A percentile compares a stretch with the other conserved stretches of the same genome.
Evolutionary conservation across 306 rosid species (phyloP).

Genomic region (Vigna radiata): DNA sequence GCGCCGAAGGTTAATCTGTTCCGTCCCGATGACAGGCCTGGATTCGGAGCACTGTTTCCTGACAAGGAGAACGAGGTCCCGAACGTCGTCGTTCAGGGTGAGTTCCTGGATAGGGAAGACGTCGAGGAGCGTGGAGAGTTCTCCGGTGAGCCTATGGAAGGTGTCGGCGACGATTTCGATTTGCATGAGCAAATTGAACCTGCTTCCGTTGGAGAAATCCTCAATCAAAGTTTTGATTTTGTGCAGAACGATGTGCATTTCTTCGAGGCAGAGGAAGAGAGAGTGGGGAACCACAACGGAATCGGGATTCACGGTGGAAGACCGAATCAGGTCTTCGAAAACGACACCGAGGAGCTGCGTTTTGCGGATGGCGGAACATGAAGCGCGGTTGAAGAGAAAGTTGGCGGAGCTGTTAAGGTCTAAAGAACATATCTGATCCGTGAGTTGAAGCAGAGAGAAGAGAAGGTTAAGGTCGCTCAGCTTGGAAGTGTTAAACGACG

Average conservation of each 20-base stretch:
- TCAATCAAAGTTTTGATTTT: slow-evolving; percentile 68
- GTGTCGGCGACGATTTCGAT: slow-evolving; percentile 55
- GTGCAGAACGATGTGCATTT: slow-evolving; percentile 78
- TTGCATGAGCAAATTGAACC: slow-evolving; percentile 68
- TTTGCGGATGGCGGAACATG: slow-evolving; percentile 62
- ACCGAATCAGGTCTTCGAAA: slow-evolving; percentile 63
- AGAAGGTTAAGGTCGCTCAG: slow-evolving; percentile 52
- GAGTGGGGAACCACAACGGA: background rate
- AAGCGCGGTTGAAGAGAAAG: slow-evolving; percentile 55
- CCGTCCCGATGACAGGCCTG: slow-evolving; percentile 39
- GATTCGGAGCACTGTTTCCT: slow-evolving; percentile 67
- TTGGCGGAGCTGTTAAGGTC: slow-evolving; percentile 34
- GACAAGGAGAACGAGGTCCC: slow-evolving; percentile 62
- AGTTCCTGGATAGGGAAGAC: slow-evolving; percentile 69
- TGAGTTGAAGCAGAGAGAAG: slow-evolving; percentile 60
- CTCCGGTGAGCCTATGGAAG: slow-evolving; percentile 72
- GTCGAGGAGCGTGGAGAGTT: slow-evolving; percentile 75
- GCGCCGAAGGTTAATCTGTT: slow-evolving; percentile 53
- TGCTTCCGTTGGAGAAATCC: slow-evolving; percentile 71
- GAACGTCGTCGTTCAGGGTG: slow-evolving; percentile 66
- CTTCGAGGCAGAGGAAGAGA: slow-evolving; percentile 70
- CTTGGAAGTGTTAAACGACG: slow-evolving; percentile 63
- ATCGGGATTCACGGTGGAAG: background rate
- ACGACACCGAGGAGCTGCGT: slow-evolving; percentile 60
- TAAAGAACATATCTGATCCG: slow-evolving; percentile 60